phyloP scores from a whole-genome alignment of 352 stramenopile genomes.

The Pythium volutum region DNA sequence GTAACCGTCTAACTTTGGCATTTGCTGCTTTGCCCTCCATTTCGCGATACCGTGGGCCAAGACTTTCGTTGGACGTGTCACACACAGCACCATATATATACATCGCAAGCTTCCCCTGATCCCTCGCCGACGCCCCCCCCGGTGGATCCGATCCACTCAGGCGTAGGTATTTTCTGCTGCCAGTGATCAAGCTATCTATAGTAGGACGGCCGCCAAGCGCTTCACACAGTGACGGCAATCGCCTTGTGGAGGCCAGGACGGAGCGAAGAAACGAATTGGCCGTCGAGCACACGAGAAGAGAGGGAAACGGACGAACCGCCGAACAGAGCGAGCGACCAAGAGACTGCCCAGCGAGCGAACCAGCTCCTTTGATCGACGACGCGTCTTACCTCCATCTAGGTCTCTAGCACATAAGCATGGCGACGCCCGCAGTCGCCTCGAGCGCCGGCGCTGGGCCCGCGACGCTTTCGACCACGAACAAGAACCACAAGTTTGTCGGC shows the following conservation, averaged over 20 bases:
- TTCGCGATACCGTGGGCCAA: neutral
- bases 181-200: no score
- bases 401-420: slow-evolving; percentile 9
- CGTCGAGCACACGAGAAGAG: neutral
- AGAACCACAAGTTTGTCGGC: slow-evolving; percentile 35
- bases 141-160: no score
- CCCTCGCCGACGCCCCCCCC: no score
- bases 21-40: neutral
- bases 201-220: no score
- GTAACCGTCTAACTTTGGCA: slow-evolving; percentile 16
- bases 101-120: no score
- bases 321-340: neutral
- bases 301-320: slow-evolving; percentile 22
- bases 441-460: slow-evolving; percentile 22
- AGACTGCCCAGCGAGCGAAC: slow-evolving; percentile 2
- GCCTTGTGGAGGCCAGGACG: neutral
- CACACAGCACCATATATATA: no score
- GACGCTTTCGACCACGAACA: slow-evolving; percentile 28
- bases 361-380: neutral
- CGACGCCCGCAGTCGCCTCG: slow-evolving; percentile 13
- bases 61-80: no score
- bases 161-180: no score
- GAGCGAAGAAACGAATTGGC: slow-evolving; percentile 31
- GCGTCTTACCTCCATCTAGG: neutral
- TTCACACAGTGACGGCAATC: neutral